A percentile compares a stretch with the other conserved stretches of the same genome.
These are phyloP conservation scores for Polysphondylium violaceum DNA, from an alignment of 78 protist species.

Conservation along the genomic window DNA sequence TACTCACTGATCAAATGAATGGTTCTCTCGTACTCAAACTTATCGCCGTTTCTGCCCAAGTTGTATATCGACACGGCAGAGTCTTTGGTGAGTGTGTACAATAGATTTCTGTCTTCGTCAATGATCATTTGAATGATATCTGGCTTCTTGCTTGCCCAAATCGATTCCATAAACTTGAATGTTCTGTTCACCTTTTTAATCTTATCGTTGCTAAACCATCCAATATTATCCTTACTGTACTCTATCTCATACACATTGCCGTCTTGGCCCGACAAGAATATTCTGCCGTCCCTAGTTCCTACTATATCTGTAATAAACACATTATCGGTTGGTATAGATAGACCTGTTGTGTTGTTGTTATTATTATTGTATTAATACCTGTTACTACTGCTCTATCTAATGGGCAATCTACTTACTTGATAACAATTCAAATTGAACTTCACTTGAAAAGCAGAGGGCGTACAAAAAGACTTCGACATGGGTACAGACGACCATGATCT, in stretches of 20 bases:
- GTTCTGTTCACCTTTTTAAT: conserved; percentile 35
- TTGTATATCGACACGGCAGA: background rate
- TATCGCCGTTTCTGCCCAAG: conserved; percentile 7
- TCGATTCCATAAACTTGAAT: background rate
- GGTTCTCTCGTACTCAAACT: background rate
- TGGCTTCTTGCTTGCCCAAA: conserved; percentile 10
- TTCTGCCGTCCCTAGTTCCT: conserved; percentile 82
- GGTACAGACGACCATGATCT: conserved; percentile 39
- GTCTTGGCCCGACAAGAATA: conserved; percentile 72
- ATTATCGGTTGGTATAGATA: conserved; percentile 67
- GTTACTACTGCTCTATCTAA: background rate
- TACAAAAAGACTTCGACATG: conserved; percentile 54
- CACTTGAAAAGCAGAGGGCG: conserved; percentile 21
- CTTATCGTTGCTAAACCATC: conserved; percentile 38
- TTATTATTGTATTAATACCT: background rate
- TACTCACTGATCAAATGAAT: background rate
- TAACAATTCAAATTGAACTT: conserved; percentile 29
- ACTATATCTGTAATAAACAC: conserved; percentile 62
- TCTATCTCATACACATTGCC: conserved; percentile 76
- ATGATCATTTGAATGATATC: conserved; percentile 32
- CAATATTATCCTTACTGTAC: conserved; percentile 29
- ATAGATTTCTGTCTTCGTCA: background rate
- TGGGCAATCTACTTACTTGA: conserved; percentile 8
- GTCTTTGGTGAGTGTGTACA: conserved; percentile 29
- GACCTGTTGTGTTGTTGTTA: background rate